Percentiles rank a stretch among this genome's conserved stretches.
Conservation (phyloP, 2,329 filamentous ascomycete species). For the Alternaria gaisen region DNA sequence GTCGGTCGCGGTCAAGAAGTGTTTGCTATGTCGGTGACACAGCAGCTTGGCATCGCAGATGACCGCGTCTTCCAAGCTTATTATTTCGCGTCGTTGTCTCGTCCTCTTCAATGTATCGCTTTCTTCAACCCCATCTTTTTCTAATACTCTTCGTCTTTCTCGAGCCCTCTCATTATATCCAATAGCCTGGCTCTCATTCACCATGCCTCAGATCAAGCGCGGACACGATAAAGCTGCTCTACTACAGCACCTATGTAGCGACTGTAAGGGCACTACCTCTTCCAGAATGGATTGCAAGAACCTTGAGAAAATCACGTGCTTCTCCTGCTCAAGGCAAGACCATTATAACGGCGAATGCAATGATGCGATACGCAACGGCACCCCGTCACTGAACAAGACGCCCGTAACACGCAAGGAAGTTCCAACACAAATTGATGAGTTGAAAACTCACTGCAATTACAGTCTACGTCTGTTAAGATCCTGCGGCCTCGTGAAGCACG, state of each 20-base stretch:
- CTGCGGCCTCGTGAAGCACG: not conserved
- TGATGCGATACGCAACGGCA: not conserved
- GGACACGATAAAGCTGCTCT: not conserved
- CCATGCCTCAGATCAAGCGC: not conserved
- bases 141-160: not conserved
- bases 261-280: not conserved
- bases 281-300: not conserved
- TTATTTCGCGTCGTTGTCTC: not conserved
- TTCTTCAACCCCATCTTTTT: not conserved
- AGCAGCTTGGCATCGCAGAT: not conserved
- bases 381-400: not conserved
- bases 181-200: not conserved
- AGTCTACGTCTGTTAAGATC: not conserved
- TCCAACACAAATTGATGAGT: not conserved
- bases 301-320: not conserved
- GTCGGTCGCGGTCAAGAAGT: not conserved
- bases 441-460: not conserved
- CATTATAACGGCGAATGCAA: not conserved
- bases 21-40: not conserved
- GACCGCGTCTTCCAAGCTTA: not conserved
- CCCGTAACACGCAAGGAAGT: not conserved
- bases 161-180: not conserved
- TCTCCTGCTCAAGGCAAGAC: not conserved
- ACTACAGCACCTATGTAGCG: not conserved
- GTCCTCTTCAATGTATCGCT: not conserved